Conservation (phyloP, 2,329 filamentous ascomycete species). For the Fragosphaeria purpurea region DNA sequence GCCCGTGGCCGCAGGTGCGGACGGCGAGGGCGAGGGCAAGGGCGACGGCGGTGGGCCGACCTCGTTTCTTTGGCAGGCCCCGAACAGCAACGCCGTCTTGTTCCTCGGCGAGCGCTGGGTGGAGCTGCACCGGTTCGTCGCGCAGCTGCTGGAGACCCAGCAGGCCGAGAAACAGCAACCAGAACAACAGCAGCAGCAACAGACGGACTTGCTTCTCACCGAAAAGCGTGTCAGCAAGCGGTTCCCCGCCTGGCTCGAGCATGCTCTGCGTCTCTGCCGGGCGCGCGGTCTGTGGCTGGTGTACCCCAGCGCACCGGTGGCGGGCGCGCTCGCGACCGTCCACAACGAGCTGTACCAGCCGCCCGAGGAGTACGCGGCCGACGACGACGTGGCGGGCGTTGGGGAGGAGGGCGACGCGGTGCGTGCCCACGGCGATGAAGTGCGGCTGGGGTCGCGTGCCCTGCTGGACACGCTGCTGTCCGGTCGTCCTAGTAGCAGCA, state of each 20-base stretch:
- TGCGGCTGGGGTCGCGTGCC: constrained; percentile 28
- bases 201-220: constrained; percentile 10
- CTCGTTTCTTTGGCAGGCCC: constrained; percentile 76
- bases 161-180: constrained; percentile 10
- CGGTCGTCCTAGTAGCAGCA: constrained; percentile 19
- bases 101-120: constrained; percentile 81
- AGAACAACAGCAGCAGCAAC: not conserved
- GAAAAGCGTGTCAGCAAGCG: constrained; percentile 54
- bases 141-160: constrained; percentile 43
- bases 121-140: constrained; percentile 73
- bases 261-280: constrained; percentile 65
- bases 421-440: constrained; percentile 13
- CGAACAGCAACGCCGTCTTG: constrained; percentile 70
- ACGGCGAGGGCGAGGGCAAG: not conserved
- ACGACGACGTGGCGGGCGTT: constrained; percentile 17
- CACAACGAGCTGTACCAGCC: constrained; percentile 64
- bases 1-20: not conserved
- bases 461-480: constrained; percentile 40
- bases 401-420: constrained; percentile 18
- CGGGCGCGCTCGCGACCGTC: constrained; percentile 53
- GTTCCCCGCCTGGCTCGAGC: constrained; percentile 69
- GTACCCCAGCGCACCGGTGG: constrained; percentile 57
- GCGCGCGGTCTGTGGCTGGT: constrained; percentile 68
- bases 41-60: constrained; percentile 24
- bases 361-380: constrained; percentile 56